Evolutionary conservation across 306 rosid species (phyloP), one percentile per base, ranked within the genome.

Genomic region (Ceratonia siliqua): DNA sequence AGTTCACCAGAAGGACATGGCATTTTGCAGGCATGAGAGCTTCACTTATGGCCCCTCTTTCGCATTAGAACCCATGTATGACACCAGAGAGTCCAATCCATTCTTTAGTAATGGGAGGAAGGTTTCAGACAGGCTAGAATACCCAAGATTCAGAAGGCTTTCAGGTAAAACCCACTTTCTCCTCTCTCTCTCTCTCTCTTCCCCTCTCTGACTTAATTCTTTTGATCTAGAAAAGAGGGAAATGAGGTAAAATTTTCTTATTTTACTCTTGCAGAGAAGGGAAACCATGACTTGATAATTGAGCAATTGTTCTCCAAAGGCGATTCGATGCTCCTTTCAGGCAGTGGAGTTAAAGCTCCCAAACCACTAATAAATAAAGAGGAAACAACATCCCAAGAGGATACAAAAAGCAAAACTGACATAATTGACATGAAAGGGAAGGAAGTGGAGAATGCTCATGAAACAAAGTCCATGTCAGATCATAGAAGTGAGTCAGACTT

Each of bases 1-100:
- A 21, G 85, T n/a, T 36, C 62, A 57, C 75, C 89, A 74, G 18
- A 86, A 80, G 76, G 90, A 84, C 2, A 64, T 77, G 78, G 11
- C 54, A 9, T 79, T 53, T 63, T 88, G 88, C 72, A 83, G 96
- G 84, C 89, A 88, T 42, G 89, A 82, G 73, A 90, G 96, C 86
- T 88, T 90, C 83, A 21, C 54, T 71, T 58, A 56, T 39, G 89
- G 82, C 6, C 83, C 87, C 53, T 67, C 74, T 62, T 73, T 54
- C 24, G 72, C 65, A 8, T 17, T 41, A 1, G 87, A 80, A 11
- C 7, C 39, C 25, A 82, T 62, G 33, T 82, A 75, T 32, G 81
- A 75, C n/a, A 74, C 45, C 57, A 20, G 33, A n/a, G 59, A 55
- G 48, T 45, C 28, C 6, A 8, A 8, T 18, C 41, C 78, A 10